phyloP scores from a whole-genome alignment of 805 yeast genomes.

The Suhomyces pyralidae region DNA sequence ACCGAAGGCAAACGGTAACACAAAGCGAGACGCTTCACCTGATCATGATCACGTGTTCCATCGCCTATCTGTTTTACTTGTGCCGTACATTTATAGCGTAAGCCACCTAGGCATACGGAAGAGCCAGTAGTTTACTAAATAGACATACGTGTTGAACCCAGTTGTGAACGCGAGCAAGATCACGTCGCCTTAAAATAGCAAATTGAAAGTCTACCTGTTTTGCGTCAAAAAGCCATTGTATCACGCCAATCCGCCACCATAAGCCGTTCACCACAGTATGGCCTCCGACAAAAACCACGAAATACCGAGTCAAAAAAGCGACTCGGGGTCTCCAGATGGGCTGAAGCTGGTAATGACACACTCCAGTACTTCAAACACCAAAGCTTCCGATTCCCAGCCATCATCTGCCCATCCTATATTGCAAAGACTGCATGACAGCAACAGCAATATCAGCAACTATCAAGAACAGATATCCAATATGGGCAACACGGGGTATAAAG shows the following conservation, averaged over 20 bases:
- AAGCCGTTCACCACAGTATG: neutral
- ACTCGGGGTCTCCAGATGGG: neutral
- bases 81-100: neutral
- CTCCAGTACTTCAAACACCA: neutral
- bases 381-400: neutral
- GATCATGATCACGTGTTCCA: neutral
- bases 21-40: neutral
- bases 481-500: conserved; percentile 15
- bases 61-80: neutral
- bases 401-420: neutral
- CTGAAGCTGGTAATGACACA: neutral
- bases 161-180: neutral
- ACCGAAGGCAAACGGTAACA: neutral
- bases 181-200: neutral
- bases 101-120: neutral
- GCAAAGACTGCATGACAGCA: neutral
- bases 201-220: neutral
- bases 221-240: neutral
- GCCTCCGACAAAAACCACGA: neutral
- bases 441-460: conserved; percentile 11
- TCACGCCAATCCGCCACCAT: neutral
- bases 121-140: neutral
- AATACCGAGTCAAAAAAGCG: neutral
- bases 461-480: conserved; percentile 28
- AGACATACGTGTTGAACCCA: neutral